Base-by-base conservation (phyloP, 2,329 filamentous ascomycete species). In the Sclerotinia trifoliorum region DNA sequence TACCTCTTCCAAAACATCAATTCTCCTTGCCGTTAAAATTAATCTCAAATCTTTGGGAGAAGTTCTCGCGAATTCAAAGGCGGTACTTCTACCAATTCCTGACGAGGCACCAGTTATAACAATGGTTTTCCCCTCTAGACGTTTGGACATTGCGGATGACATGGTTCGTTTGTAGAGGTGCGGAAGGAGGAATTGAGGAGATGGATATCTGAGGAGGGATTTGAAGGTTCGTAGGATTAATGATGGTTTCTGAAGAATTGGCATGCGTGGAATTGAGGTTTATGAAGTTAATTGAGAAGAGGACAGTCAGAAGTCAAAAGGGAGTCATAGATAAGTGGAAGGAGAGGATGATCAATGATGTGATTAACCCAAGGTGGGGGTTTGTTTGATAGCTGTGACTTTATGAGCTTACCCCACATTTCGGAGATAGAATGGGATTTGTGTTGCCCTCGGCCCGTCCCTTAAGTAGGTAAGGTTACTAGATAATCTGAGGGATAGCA, bases 1-100 rank as follows among this genome's bases (percentile, higher is more conserved):
- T 71, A 98, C 78, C 80, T 94, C 81, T 74, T 91, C 87, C 72
- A 99, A 82, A 0, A 85, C 83, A 74, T 97, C 94, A 74, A 93
- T 81, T 61, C 95, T 88, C 39, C 95, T 87, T n/a, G 95, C 95
- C 8, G 95, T 95, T 69, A 98, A 81, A 74, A 98, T 88, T 63
- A 99, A 84, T 78, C 91, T 93, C 73, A 98, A 84, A 78, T 90
- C 86, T 67, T 88, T 85, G 10, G 93, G 93, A 29, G 90, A 86
- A 2, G 94, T 94, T 68, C 92, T 88, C 35, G 95, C 95, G 77
- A 98, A 99, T 80, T 98, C 95, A 72, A 95, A 83, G n/a, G 94
- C 95, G 24, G 86, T 90, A 74, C 86, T 87, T 67, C 85, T 87
- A 32, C 95, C 95, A 79, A 99, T 98, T 71, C 95, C 95, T 26